phyloP scores from a whole-genome alignment of 768 basidiomycete species.

The Hygrophoropsis aurantiaca region DNA sequence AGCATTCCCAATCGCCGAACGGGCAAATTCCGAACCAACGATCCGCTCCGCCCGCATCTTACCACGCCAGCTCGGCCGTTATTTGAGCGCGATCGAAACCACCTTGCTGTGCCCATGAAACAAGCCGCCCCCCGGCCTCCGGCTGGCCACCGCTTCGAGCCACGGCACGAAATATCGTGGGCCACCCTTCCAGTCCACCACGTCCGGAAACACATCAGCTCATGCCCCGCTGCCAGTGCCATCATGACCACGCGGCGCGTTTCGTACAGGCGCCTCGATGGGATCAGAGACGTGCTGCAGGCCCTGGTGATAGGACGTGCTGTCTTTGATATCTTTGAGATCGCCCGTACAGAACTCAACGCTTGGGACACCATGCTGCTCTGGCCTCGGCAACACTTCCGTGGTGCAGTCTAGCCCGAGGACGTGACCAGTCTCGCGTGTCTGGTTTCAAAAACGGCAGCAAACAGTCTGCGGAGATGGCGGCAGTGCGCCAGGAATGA shows the following conservation, averaged over 20 bases:
- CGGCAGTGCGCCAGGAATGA: constrained; percentile 34
- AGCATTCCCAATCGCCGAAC: constrained; percentile 28
- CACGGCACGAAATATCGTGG: constrained; percentile 8
- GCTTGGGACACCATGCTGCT: constrained; percentile 32
- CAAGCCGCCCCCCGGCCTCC: constrained; percentile 36
- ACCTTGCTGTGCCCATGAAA: constrained; percentile 36
- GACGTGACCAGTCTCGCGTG: constrained; percentile 35
- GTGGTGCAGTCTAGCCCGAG: constrained; percentile 36
- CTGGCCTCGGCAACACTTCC: constrained; percentile 35
- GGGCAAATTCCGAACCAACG: constrained; percentile 31
- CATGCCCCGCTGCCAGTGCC: constrained; percentile 47
- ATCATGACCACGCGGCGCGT: constrained; percentile 47
- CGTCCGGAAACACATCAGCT: constrained; percentile 34
- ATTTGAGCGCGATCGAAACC: constrained; percentile 32
- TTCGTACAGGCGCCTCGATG: constrained; percentile 39
- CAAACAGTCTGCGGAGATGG: constrained; percentile 39
- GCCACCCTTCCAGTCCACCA: constrained; percentile 29
- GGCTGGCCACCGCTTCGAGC: constrained; percentile 38
- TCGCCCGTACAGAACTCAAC: constrained; percentile 41
- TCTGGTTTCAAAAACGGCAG: constrained; percentile 31
- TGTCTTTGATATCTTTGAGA: constrained; percentile 36
- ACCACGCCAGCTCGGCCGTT: constrained; percentile 36
- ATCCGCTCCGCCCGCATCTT: constrained; percentile 40
- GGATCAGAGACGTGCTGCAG: constrained; percentile 47
- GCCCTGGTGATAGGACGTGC: constrained; percentile 47